Conservation (phyloP, 345 rosid species). For the Pistacia vera region DNA sequence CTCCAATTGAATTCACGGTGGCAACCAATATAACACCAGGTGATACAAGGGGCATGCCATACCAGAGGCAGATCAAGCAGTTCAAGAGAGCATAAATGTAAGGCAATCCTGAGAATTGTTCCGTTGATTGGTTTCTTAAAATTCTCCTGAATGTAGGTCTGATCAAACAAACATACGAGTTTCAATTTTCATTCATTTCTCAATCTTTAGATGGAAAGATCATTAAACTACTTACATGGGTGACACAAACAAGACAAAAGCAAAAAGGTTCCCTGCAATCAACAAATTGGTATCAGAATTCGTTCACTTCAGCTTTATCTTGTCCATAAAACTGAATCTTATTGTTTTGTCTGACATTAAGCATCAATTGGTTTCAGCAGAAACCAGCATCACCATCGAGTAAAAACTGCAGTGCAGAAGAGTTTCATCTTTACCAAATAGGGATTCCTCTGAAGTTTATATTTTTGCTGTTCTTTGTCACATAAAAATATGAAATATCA, state of each 20-base stretch:
- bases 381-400: neutral
- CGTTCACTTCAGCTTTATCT: neutral
- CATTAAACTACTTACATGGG: slow-evolving; percentile 45
- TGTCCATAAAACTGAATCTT: neutral
- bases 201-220: neutral
- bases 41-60: slow-evolving; percentile 48
- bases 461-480: neutral
- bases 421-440: neutral
- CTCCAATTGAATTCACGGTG: slow-evolving; percentile 50
- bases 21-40: slow-evolving; percentile 51
- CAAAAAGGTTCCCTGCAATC: slow-evolving; percentile 54
- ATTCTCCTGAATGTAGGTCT: slow-evolving; percentile 63
- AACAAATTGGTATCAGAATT: slow-evolving; percentile 4
- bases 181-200: slow-evolving; percentile 2
- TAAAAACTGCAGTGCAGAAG: neutral
- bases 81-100: slow-evolving; percentile 51
- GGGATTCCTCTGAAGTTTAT: neutral
- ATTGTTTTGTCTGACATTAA: neutral
- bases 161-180: slow-evolving; percentile 10
- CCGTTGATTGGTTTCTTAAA: slow-evolving; percentile 47
- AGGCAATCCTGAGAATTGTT: slow-evolving; percentile 57
- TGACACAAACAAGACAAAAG: slow-evolving; percentile 52
- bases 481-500: neutral
- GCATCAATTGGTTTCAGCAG: neutral
- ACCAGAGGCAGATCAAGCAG: slow-evolving; percentile 62